Conservation (phyloP, 129 eudicot genomes). For the Dittrichia graveolens region DNA sequence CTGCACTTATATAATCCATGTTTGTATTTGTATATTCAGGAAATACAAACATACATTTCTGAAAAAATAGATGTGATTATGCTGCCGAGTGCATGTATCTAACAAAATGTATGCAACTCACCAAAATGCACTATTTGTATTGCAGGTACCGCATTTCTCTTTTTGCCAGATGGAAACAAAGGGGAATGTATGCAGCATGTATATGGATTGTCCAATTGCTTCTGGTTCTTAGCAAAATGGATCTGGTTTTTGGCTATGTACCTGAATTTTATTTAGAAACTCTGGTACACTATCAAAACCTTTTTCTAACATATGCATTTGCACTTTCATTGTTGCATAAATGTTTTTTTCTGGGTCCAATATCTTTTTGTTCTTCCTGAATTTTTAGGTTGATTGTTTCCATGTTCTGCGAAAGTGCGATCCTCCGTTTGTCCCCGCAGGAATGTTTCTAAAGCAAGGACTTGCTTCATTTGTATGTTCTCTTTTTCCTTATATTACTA, state of each 20-base stretch:
- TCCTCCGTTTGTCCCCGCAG: constrained; percentile 91
- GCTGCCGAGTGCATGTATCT: background rate
- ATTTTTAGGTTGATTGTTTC: constrained; percentile 85
- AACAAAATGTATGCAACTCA: background rate
- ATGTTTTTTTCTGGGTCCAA: background rate
- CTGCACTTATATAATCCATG: background rate
- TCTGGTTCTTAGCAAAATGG: constrained; percentile 90
- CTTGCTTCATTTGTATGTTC: constrained; percentile 85
- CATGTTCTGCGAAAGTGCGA: constrained; percentile 96
- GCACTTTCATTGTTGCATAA: background rate
- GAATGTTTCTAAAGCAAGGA: constrained; percentile 85
- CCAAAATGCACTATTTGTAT: constrained; percentile 8
- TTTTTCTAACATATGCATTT: background rate
- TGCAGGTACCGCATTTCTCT: constrained; percentile 85
- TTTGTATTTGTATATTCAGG: constrained; percentile 9
- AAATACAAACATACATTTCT: background rate
- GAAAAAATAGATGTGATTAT: background rate
- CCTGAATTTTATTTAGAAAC: constrained; percentile 95
- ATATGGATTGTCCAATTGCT: constrained; percentile 89
- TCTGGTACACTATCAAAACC: constrained; percentile 51
- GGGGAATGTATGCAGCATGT: constrained; percentile 98
- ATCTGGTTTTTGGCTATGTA: constrained; percentile 67
- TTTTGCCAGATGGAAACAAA: constrained; percentile 90
- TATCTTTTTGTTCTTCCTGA: constrained; percentile 11
- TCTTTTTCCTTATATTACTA: background rate